phyloP scores from a whole-genome alignment of 2,329 filamentous ascomycete genomes.

The Beauveria brongniartii region DNA sequence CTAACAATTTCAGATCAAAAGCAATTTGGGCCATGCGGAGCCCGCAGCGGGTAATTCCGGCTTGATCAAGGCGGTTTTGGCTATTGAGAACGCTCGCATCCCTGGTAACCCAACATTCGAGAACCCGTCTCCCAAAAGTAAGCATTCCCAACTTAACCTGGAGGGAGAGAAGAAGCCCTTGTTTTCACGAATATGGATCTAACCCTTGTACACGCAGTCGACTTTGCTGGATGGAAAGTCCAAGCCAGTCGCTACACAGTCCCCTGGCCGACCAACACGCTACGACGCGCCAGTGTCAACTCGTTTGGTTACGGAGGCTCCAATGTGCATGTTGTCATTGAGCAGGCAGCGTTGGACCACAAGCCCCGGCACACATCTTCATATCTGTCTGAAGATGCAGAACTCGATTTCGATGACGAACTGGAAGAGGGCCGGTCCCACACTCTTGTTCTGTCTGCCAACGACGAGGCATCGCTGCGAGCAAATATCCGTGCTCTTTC shows the following conservation, averaged over 20 bases:
- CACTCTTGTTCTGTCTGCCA: constrained; percentile 14
- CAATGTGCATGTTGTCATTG: constrained; percentile 33
- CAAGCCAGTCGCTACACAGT: constrained; percentile 24
- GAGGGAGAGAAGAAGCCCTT: constrained; percentile 14
- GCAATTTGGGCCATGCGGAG: constrained; percentile 25
- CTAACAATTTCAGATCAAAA: constrained; percentile 16
- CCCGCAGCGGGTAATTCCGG: constrained; percentile 21
- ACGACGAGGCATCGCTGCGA: constrained; percentile 12
- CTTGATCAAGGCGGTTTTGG: constrained; percentile 22
- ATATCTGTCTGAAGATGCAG: not conserved
- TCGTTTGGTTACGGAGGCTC: constrained; percentile 36
- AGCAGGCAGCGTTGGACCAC: constrained; percentile 2
- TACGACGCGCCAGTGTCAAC: constrained; percentile 25
- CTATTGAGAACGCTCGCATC: constrained; percentile 20
- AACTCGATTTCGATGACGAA: not conserved
- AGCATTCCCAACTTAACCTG: constrained; percentile 6
- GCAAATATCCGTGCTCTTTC: constrained; percentile 9
- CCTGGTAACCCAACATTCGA: constrained; percentile 27
- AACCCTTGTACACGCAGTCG: constrained; percentile 24
- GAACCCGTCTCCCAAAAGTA: not conserved
- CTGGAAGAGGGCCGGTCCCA: not conserved
- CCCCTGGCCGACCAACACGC: constrained; percentile 22
- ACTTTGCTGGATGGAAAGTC: constrained; percentile 20
- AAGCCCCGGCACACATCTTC: not conserved
- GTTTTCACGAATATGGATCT: not conserved